Evolutionary conservation across 2,329 filamentous ascomycete species (phyloP), one percentile per base, ranked within the genome.

Genomic region (Laburnicola sp.): DNA sequence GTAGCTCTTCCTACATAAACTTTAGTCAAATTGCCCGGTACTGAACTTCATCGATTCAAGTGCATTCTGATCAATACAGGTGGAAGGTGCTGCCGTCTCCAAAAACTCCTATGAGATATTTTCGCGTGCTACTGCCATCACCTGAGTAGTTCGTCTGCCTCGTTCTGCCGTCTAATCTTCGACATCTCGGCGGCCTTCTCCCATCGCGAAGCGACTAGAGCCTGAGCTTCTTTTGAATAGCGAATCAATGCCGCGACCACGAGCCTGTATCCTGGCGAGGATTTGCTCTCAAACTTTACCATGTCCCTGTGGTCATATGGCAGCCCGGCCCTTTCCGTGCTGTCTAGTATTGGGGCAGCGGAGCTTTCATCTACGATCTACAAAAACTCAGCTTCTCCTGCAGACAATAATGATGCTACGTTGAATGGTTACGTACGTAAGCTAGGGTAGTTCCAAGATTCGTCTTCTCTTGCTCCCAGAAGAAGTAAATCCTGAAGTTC

Each of bases 381-480:
- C 22, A 45, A 21, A 21, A 40, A 23, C 8, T 57, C 40, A 53
- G 36, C 27, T 16, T n/a, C 22, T 10, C 9, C 21, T 30, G 36
- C 9, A 4, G 5, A 27, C 9, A 21, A 21, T 8, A 43, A 43
- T 11, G 34, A 39, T 39, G n/a, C 11, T 11, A 25, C 39, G 38
- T 21, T 10, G 16, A 16, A 16, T 16, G 16, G 16, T 46, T 40
- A 27, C 51, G 28, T 56, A 59, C 54, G 51, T 72, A 71, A 21
- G 66, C 65, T 30, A 57, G 57, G 6, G 60, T 70, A 48, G 68
- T 63, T 47, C 65, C 68, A 11, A 74, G 52, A 54, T 73, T 58
- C 3, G 71, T 74, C 51, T 69, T 66, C 32, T 69, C 57, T 43
- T 72, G 66, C 54, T 76, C 73, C 70, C 73, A 75, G 56, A 75